phyloP scores from a whole-genome alignment of 495 filamentous ascomycete genomes.

The Aspergillus kassunensis region DNA sequence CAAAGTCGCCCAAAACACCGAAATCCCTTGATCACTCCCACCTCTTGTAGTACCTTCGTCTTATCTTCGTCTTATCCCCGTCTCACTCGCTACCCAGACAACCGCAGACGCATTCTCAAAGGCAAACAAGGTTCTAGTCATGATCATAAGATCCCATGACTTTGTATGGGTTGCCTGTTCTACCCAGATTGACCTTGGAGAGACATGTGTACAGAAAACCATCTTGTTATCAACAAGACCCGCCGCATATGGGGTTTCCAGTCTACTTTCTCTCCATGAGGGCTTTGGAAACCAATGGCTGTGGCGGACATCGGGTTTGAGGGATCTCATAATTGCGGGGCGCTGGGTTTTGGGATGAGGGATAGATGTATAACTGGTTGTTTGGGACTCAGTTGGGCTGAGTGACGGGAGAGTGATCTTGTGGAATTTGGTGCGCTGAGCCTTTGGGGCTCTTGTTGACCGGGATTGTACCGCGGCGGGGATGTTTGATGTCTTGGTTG shows the following conservation, averaged over 20 bases:
- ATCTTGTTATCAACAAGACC: neutral
- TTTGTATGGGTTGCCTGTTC: too few species aligned
- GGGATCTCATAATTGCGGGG: constrained; percentile 7
- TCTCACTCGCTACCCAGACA: too few species aligned
- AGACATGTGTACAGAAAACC: constrained; percentile 26
- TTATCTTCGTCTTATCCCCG: too few species aligned
- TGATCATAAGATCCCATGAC: constrained; percentile 21
- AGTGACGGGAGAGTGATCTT: constrained; percentile 2
- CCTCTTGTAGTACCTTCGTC: too few species aligned
- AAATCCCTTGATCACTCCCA: constrained; percentile 11
- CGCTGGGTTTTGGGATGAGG: neutral
- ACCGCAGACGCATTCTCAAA: constrained; percentile 4
- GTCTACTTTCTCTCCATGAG: constrained; percentile 44
- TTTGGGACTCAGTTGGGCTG: neutral
- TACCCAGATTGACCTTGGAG: constrained; percentile 16
- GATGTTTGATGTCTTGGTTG: constrained; percentile 28
- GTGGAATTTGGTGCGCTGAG: constrained; percentile 18
- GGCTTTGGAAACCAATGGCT: constrained; percentile 48
- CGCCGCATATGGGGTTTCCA: constrained; percentile 44
- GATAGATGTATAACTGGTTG: too few species aligned
- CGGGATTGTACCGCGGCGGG: constrained; percentile 36
- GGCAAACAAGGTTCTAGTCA: constrained; percentile 29
- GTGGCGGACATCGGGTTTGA: constrained; percentile 30
- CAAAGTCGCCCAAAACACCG: neutral
- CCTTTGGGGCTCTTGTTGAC: constrained; percentile 12